Conservation (phyloP, 1,284 basidiomycete species). For the Apiotrichum laibachii region DNA sequence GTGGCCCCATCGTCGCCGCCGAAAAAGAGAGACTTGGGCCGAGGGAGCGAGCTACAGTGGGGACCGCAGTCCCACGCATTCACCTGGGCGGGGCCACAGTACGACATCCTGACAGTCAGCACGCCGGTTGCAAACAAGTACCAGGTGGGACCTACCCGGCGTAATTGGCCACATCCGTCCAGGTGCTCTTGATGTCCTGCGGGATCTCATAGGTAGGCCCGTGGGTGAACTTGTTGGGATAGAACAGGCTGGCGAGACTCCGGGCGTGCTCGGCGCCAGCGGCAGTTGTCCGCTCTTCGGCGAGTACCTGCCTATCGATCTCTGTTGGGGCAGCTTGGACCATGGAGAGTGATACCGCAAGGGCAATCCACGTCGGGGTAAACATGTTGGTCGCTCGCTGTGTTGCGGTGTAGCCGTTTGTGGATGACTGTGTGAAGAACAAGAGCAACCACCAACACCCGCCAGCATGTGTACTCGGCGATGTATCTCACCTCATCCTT, state of each 20-base stretch:
- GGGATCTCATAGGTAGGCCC: not conserved
- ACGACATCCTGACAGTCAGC: not conserved
- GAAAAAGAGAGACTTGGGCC: not conserved
- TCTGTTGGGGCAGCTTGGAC: no score
- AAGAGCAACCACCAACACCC: no score
- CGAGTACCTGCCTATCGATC: no score
- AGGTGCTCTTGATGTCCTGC: not conserved
- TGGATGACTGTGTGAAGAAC: no score
- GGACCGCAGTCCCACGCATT: conserved; percentile 5
- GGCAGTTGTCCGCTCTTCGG: no score
- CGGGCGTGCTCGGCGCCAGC: not conserved
- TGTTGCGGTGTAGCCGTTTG: no score
- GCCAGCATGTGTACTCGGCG: no score
- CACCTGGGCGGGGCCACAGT: not conserved
- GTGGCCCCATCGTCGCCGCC: conserved; percentile 8
- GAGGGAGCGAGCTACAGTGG: not conserved
- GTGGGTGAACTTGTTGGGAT: not conserved
- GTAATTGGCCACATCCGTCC: not conserved
- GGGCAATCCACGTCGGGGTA: no score
- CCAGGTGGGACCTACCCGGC: not conserved
- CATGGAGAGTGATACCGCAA: no score
- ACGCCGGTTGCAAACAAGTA: not conserved
- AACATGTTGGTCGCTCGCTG: no score
- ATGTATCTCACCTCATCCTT: no score
- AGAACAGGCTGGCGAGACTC: not conserved